Evolutionary conservation across 169 alveolate species (phyloP).

Genomic region (Plasmodium blacklocki): DNA sequence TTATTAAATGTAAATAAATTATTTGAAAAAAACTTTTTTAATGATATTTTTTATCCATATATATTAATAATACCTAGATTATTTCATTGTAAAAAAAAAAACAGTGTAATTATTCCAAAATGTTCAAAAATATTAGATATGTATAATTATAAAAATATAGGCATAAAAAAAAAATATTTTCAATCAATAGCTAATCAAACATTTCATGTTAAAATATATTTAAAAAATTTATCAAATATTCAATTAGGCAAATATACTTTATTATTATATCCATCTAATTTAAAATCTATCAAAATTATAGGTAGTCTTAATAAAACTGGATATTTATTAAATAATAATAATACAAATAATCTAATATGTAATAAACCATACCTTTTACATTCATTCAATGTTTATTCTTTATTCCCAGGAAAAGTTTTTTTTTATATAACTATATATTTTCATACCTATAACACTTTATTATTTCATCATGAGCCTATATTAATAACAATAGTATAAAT

Average conservation of each 20-base stretch:
- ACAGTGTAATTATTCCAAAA: slow-evolving; percentile 61
- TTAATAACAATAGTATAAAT: slow-evolving; percentile 41
- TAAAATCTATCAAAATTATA: slow-evolving; percentile 53
- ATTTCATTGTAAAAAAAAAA: slow-evolving; percentile 60
- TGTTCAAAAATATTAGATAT: slow-evolving; percentile 42
- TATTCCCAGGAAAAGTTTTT: slow-evolving; percentile 63
- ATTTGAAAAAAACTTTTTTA: slow-evolving; percentile 16
- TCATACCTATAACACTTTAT: slow-evolving; percentile 29
- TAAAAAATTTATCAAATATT: slow-evolving; percentile 14
- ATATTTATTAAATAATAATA: neutral
- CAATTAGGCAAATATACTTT: slow-evolving; percentile 60
- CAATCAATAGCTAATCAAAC: slow-evolving; percentile 21
- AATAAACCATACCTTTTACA: slow-evolving; percentile 36
- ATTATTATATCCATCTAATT: slow-evolving; percentile 58
- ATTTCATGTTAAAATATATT: slow-evolving; percentile 24
- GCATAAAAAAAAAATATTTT: slow-evolving; percentile 53
- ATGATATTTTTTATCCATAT: slow-evolving; percentile 57
- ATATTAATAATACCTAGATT: slow-evolving; percentile 32
- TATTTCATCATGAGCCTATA: slow-evolving; percentile 72
- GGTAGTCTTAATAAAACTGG: slow-evolving; percentile 58
- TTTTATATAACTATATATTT: slow-evolving; percentile 66
- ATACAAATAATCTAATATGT: neutral
- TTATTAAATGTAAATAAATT: neutral
- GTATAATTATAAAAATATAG: slow-evolving; percentile 25
- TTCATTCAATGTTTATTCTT: slow-evolving; percentile 46